phyloP scores from a whole-genome alignment of 139 green algal genomes.

The Chlamydomonas urium region DNA sequence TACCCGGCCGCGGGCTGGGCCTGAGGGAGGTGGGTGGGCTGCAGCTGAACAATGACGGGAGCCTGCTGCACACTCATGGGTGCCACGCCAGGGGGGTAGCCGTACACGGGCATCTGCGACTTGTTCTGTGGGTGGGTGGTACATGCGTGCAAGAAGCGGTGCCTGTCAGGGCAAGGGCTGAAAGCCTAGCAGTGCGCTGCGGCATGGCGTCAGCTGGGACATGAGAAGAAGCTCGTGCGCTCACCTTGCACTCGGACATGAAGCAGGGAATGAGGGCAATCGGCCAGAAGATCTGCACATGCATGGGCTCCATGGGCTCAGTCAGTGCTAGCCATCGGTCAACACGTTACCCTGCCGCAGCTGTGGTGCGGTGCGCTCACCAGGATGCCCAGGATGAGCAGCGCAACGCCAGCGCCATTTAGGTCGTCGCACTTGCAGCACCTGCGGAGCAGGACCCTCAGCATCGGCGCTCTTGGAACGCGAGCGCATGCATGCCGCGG shows the following conservation, averaged over 20 bases:
- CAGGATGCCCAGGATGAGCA: not conserved
- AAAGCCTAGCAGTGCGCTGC: not conserved
- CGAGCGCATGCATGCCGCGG: too few species aligned
- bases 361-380: too few species aligned
- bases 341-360: too few species aligned
- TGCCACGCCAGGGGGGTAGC: not conserved
- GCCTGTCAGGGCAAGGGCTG: not conserved
- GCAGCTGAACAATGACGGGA: not conserved
- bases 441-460: not conserved
- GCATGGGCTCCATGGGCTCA: not conserved
- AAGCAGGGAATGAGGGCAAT: conserved; percentile 11
- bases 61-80: not conserved
- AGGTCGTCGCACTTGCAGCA: conserved; percentile 12
- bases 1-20: too few species aligned
- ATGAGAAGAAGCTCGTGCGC: not conserved
- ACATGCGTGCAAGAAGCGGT: not conserved
- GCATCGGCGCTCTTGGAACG: too few species aligned
- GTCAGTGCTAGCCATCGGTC: too few species aligned
- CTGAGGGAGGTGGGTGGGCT: not conserved
- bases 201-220: not conserved
- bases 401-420: not conserved
- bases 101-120: conserved; percentile 1
- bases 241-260: not conserved
- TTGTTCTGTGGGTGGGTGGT: not conserved
- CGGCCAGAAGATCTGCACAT: not conserved